Percentiles rank a stretch among this genome's conserved stretches.
phyloP scores from a whole-genome alignment of 805 yeast species.

The Ogataea populi-albae region DNA sequence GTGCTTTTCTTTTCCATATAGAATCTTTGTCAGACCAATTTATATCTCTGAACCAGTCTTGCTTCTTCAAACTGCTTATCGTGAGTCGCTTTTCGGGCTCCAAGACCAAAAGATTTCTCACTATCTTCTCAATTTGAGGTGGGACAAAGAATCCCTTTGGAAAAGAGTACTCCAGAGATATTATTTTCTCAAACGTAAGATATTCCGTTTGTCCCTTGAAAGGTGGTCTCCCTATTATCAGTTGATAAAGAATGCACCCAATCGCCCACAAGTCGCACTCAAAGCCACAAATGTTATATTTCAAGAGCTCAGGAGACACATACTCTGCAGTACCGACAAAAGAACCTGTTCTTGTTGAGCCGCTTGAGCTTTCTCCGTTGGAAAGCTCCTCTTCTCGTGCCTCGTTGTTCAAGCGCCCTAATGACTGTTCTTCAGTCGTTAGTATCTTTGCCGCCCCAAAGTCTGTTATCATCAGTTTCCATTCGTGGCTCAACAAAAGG shows the following conservation, averaged over 20 bases:
- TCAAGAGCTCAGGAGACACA: constrained; percentile 86
- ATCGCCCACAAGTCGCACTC: constrained; percentile 92
- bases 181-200: constrained; percentile 84
- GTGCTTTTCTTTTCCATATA: constrained; percentile 70
- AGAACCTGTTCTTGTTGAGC: constrained; percentile 54
- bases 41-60: constrained; percentile 66
- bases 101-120: constrained; percentile 61
- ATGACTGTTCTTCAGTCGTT: constrained; percentile 37
- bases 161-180: constrained; percentile 69
- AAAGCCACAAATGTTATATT: constrained; percentile 75
- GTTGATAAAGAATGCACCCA: constrained; percentile 84
- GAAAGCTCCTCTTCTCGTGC: constrained; percentile 14
- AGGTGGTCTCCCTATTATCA: constrained; percentile 82
- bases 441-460: constrained; percentile 95
- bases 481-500: constrained; percentile 77
- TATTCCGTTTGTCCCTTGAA: constrained; percentile 85
- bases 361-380: constrained; percentile 19
- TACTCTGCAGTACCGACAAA: constrained; percentile 98
- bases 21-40: constrained; percentile 64
- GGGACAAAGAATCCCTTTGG: constrained; percentile 61
- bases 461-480: constrained; percentile 89
- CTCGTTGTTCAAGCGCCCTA: constrained; percentile 21
- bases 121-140: constrained; percentile 58
- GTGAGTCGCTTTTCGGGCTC: constrained; percentile 67
- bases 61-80: constrained; percentile 55